Evolutionary conservation across 768 basidiomycete species (phyloP), one percentile per base, ranked within the genome.

Genomic region (Daedalea quercina): DNA sequence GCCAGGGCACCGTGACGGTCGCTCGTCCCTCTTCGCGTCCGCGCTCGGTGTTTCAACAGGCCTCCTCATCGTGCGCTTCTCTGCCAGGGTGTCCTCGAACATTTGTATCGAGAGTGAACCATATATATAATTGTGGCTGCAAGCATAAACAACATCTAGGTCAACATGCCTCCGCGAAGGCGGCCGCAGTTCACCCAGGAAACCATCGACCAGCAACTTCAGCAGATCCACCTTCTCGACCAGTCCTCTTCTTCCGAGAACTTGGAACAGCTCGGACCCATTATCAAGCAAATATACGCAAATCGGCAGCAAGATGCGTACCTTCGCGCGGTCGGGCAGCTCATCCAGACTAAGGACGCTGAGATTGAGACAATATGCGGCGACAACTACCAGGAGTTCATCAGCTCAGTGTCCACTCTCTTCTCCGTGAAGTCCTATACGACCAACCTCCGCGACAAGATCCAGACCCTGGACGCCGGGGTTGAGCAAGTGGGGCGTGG

Each of bases 321-420:
- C 70, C 78, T 98, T 51, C 81, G 87, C 49, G 89, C 85, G 42
- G 74, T 97, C 41, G 86, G 90, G 63, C 76, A 73, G n/a, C 87
- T 97, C 62, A 87, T 97, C 54, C 85, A 92, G 63, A 84, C 93
- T 58, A 96, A 97, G 72, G 96, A 99, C 67, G 77, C 80, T 55
- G 95, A 98, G 69, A 99, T 99, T 67, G 92, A 98, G 72, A 83
- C 81, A 54, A 94, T 97, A 67, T 98, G 96, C 71, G 81, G 85
- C 53, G 89, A 93, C 60, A 98, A 98, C 68, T 97, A 98, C 63
- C 92, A 94, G 70, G 95, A 98, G 70, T 99, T 99, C 62, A 94
- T 97, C 31, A 85, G 87, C 25, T 96, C 94, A 19, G 94, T 97
- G 15, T 92, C 93, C n/a, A 97, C 94, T 2, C 76, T 99, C 56